Evolutionary conservation across 106 monocot species (phyloP).

Genomic region (Dendrobium chrysotoxum): DNA sequence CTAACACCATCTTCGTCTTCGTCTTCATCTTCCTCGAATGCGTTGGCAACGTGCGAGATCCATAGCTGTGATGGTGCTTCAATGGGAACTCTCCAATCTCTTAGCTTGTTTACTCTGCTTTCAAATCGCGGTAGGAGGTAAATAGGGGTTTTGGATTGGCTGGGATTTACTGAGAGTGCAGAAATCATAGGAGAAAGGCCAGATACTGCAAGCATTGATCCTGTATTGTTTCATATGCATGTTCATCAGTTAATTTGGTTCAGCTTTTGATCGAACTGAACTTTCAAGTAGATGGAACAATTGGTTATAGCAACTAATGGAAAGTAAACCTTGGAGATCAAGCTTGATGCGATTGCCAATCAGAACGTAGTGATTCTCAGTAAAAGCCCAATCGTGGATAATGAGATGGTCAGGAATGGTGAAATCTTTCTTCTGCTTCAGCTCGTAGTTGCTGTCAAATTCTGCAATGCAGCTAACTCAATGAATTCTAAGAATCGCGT

Average conservation of each 20-base stretch:
- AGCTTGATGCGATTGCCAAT: constrained; percentile 52
- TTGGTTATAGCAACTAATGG: neutral
- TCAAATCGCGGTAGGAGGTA: constrained; percentile 69
- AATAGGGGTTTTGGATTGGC: constrained; percentile 45
- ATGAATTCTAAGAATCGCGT: too few relatives aligned
- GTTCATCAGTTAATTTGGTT: neutral
- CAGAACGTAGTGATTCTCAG: constrained; percentile 40
- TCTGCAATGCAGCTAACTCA: too few relatives aligned
- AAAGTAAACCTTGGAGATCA: constrained; percentile 30
- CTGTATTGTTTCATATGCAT: constrained; percentile 16
- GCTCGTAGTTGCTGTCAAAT: constrained; percentile 33
- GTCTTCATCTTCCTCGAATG: constrained; percentile 41
- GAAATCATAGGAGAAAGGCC: constrained; percentile 78
- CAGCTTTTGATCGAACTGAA: neutral
- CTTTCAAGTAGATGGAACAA: too few relatives aligned
- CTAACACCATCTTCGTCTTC: constrained; percentile 16
- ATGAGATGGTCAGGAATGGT: constrained; percentile 44
- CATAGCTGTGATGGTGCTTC: constrained; percentile 58
- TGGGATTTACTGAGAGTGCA: constrained; percentile 52
- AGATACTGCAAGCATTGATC: constrained; percentile 55
- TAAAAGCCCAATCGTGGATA: constrained; percentile 68
- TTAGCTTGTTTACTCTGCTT: neutral
- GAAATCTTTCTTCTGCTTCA: constrained; percentile 45
- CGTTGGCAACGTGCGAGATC: constrained; percentile 60
- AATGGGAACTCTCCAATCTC: constrained; percentile 64